A percentile compares a stretch with the other conserved stretches of the same genome.
These are phyloP conservation scores for Candida ponderosae DNA, from an alignment of 805 yeast genomes.

Conservation along the genomic window DNA sequence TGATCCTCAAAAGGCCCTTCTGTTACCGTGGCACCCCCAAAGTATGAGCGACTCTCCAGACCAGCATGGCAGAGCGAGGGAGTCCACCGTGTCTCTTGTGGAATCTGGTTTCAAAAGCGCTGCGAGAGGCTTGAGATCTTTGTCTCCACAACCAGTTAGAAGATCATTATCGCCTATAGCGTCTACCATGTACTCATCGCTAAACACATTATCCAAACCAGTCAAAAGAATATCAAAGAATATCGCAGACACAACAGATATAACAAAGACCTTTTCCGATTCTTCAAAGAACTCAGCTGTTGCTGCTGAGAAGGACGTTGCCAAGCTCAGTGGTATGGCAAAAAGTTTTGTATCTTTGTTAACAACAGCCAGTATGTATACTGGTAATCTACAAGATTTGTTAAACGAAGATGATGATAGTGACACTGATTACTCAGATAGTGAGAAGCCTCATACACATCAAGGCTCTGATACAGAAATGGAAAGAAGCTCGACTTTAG, in stretches of 20 bases:
- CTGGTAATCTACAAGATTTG: slow-evolving; percentile 25
- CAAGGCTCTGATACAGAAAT: not conserved
- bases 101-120: not conserved
- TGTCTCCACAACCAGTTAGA: not conserved
- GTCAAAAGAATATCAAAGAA: not conserved
- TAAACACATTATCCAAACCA: not conserved
- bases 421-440: slow-evolving; percentile 1
- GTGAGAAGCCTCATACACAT: not conserved
- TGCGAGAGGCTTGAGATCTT: not conserved
- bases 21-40: too few species aligned
- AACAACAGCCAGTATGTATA: slow-evolving; percentile 48
- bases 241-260: not conserved
- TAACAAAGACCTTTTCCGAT: not conserved
- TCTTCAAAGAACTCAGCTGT: not conserved
- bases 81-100: too few species aligned
- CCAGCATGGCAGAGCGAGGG: too few species aligned
- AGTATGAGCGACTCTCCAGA: too few species aligned
- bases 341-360: slow-evolving; percentile 46
- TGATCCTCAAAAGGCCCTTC: too few species aligned
- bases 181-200: not conserved
- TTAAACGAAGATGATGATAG: slow-evolving; percentile 11
- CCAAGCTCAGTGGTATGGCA: slow-evolving; percentile 33
- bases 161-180: not conserved
- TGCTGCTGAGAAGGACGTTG: slow-evolving; percentile 20
- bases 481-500: not conserved